Base-by-base conservation (phyloP, 2,329 filamentous ascomycete species). In the Aspergillus sp. region DNA sequence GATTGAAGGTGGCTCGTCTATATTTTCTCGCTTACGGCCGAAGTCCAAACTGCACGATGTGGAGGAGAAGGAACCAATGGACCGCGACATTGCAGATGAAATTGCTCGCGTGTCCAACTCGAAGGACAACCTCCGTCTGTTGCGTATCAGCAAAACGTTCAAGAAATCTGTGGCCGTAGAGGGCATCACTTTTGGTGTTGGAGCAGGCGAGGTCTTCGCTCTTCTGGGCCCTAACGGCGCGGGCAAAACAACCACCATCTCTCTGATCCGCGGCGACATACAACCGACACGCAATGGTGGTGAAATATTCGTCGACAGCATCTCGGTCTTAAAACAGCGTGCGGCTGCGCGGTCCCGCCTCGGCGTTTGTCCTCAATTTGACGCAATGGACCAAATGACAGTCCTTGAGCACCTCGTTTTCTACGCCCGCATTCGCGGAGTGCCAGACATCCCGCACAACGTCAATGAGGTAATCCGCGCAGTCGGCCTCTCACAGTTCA, bases 381-480 rank as follows among this genome's bases (percentile, higher is more conserved):
- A 92, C 68, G 93, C 93, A 8, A 88, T 96, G 78, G 93, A 97
- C 73, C 84, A 88, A 53, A 93, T 97, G 90, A 96, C 92, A 0
- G 91, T 96, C 0, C 78, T 86, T 2, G 92, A 98, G 70, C 93
- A 96, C 67, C 81, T 98, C 2, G 79, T 83, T 50, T 96, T 97
- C 77, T 98, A 97, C 71, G 93, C 93, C 5, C 85, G 87, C 49
- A 86, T 93, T 11, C 86, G 93, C 12, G 93, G 93, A 37, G 87
- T 97, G 8, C 74, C 83, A 0, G 84, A 93, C 62, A 80, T 95
- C 2, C 80, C 88, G 17, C 84, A 91, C 73, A 96, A 96, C 64
- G 91, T 96, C 1, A 77, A 80, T 1, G 87, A 90, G 31, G 86
- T 96, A 4, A 80, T 96, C n/a, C 79, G 83, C 37, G 92, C 92